These are phyloP conservation scores for Lentithecium fluviatile DNA, from an alignment of 495 filamentous ascomycete species.

Conservation along the genomic window DNA sequence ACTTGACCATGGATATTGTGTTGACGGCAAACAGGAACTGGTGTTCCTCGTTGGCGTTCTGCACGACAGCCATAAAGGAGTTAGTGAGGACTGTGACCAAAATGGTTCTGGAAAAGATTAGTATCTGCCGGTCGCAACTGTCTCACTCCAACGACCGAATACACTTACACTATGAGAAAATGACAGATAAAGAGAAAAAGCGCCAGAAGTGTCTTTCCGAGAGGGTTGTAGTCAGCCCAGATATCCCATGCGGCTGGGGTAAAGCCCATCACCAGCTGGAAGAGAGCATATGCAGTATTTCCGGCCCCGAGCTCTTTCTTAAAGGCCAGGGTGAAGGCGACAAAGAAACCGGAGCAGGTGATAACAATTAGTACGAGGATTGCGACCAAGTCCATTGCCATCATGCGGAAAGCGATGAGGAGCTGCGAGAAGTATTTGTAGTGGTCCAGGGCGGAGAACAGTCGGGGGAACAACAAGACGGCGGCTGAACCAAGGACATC, in stretches of 20 bases:
- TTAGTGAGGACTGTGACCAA: constrained; percentile 90
- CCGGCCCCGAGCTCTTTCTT: constrained; percentile 60
- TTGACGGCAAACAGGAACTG: constrained; percentile 94
- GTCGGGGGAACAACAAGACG: constrained; percentile 80
- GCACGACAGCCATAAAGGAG: constrained; percentile 89
- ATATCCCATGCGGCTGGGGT: constrained; percentile 70
- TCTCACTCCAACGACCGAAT: too few relatives aligned
- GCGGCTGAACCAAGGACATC: constrained; percentile 88
- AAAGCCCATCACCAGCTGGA: constrained; percentile 90
- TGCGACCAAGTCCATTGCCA: constrained; percentile 83
- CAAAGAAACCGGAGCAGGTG: constrained; percentile 88
- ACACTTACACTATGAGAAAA: constrained; percentile 88
- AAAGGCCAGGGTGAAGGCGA: constrained; percentile 83
- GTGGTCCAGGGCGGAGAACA: constrained; percentile 90
- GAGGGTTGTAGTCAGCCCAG: constrained; percentile 74
- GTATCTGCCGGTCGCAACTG: too few relatives aligned
- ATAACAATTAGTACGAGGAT: constrained; percentile 80
- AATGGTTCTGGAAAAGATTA: too few relatives aligned
- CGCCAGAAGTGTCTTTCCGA: constrained; percentile 72
- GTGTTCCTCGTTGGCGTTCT: constrained; percentile 88
- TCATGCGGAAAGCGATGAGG: constrained; percentile 86
- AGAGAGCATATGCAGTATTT: constrained; percentile 78
- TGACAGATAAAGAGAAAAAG: constrained; percentile 90
- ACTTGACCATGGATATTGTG: constrained; percentile 94
- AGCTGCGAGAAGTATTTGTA: constrained; percentile 93